Evolutionary conservation across 768 basidiomycete species (phyloP).

Genomic region (Auriculariales sp.): DNA sequence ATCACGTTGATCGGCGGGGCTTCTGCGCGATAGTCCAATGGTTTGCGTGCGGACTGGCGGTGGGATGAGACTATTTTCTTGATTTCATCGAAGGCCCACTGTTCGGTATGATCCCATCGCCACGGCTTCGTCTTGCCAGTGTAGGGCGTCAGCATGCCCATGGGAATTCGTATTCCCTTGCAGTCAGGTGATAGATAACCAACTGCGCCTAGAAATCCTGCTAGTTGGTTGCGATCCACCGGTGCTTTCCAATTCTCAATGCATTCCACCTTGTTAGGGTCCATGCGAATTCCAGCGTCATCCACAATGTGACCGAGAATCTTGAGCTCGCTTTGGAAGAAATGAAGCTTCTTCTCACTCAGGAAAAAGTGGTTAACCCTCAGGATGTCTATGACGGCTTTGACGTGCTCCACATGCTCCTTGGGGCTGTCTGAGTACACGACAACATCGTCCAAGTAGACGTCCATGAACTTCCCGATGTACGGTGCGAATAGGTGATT

Average conservation of each 20-base stretch:
- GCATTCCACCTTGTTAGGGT: slow-evolving; percentile 27
- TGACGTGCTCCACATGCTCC: slow-evolving; percentile 17
- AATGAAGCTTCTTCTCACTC: slow-evolving; percentile 19
- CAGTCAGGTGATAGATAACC: slow-evolving; percentile 16
- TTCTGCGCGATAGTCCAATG: slow-evolving; percentile 7
- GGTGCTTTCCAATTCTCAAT: slow-evolving; percentile 18
- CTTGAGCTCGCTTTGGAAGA: slow-evolving; percentile 17
- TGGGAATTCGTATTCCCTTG: slow-evolving; percentile 7
- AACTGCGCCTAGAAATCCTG: slow-evolving; percentile 20
- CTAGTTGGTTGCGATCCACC: slow-evolving; percentile 17
- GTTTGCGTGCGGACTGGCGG: neutral
- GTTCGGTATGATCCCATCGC: slow-evolving; percentile 8
- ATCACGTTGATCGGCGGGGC: slow-evolving; percentile 16
- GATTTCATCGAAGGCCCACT: slow-evolving; percentile 10
- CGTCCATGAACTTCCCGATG: slow-evolving; percentile 20
- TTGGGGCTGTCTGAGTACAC: slow-evolving; percentile 17
- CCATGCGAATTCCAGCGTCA: slow-evolving; percentile 26
- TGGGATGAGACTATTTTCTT: slow-evolving; percentile 5
- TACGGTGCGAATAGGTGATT: slow-evolving; percentile 22
- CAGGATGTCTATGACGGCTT: slow-evolving; percentile 20
- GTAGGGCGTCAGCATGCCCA: slow-evolving; percentile 6
- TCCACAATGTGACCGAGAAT: slow-evolving; percentile 23
- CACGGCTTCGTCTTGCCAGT: slow-evolving; percentile 7
- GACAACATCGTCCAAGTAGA: slow-evolving; percentile 22
- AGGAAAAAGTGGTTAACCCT: slow-evolving; percentile 22